Percentiles rank a stretch among this genome's conserved stretches.
These are phyloP conservation scores for Mucor indicus DNA, from an alignment of 371 early-diverging fungal species.

Conservation along the genomic window DNA sequence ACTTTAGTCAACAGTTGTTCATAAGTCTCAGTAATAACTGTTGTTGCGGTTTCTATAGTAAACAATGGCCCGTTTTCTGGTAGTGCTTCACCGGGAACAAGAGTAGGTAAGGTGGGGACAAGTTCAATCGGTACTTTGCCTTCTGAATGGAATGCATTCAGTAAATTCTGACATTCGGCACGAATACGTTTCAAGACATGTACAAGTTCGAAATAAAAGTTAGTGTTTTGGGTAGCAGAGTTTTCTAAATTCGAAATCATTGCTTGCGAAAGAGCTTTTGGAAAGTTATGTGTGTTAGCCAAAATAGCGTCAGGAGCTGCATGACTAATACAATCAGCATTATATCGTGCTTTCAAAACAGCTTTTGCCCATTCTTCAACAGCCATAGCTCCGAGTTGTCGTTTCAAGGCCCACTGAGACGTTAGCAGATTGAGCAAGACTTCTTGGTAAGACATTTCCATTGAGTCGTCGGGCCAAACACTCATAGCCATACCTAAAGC, in stretches of 20 bases:
- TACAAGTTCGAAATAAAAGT: constrained; percentile 69
- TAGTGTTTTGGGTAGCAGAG: constrained; percentile 27
- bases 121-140: constrained; percentile 46
- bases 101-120: constrained; percentile 60
- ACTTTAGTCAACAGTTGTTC: constrained; percentile 41
- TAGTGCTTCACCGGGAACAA: constrained; percentile 45
- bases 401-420: constrained; percentile 80
- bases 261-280: constrained; percentile 46
- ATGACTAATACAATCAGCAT: constrained; percentile 40
- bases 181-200: constrained; percentile 70
- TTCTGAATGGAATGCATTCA: constrained; percentile 58
- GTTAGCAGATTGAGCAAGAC: constrained; percentile 48
- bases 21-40: constrained; percentile 52
- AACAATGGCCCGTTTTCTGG: constrained; percentile 55
- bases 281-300: constrained; percentile 46
- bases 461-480: constrained; percentile 59
- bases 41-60: constrained; percentile 59
- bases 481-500: constrained; percentile 80
- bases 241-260: constrained; percentile 55
- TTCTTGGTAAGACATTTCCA: constrained; percentile 52
- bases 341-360: constrained; percentile 38
- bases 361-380: constrained; percentile 82
- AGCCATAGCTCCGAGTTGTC: constrained; percentile 74
- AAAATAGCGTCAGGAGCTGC: constrained; percentile 43
- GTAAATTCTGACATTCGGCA: constrained; percentile 67